Percentiles rank a stretch among this genome's conserved stretches.
phyloP scores from a whole-genome alignment of 768 basidiomycete genomes.

The Rhodosporidiobolus odoratus region DNA sequence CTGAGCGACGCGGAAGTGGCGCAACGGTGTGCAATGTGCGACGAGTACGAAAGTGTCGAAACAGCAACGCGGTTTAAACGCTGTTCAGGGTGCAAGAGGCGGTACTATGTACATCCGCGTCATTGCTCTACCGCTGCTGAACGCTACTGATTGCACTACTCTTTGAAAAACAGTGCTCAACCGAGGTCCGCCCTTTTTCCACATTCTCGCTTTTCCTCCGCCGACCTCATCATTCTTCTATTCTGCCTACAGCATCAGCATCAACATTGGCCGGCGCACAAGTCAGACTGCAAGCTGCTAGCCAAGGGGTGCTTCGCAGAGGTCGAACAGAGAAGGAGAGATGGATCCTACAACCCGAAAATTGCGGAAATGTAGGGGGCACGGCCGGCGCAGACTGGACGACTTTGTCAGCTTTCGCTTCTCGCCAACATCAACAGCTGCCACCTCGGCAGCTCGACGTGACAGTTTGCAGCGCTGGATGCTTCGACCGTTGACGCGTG shows the following conservation, averaged over 20 bases:
- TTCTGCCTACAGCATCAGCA: slow-evolving; percentile 20
- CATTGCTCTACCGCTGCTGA: not conserved
- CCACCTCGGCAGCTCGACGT: too few species aligned
- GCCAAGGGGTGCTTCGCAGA: slow-evolving; percentile 5
- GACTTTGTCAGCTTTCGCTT: too few species aligned
- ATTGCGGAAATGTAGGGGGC: too few species aligned
- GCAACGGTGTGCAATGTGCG: slow-evolving; percentile 31
- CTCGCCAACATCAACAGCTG: too few species aligned
- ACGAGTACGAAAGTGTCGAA: slow-evolving; percentile 15
- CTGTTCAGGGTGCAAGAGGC: slow-evolving; percentile 30
- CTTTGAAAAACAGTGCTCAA: slow-evolving; percentile 29
- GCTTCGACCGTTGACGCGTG: too few species aligned
- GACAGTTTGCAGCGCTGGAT: too few species aligned
- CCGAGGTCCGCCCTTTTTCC: slow-evolving; percentile 8
- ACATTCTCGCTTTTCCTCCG: not conserved
- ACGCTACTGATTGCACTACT: not conserved
- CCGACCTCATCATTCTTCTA: not conserved
- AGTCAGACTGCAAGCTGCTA: slow-evolving; percentile 29
- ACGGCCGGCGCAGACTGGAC: not conserved
- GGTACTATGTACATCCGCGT: slow-evolving; percentile 26
- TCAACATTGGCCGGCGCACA: slow-evolving; percentile 21
- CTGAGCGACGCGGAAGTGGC: slow-evolving; percentile 27
- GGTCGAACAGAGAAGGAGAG: slow-evolving; percentile 19
- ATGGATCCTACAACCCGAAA: not conserved
- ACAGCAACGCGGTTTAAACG: slow-evolving; percentile 26